Base-by-base conservation (phyloP, 345 rosid species). In the Dimocarpus longan region DNA sequence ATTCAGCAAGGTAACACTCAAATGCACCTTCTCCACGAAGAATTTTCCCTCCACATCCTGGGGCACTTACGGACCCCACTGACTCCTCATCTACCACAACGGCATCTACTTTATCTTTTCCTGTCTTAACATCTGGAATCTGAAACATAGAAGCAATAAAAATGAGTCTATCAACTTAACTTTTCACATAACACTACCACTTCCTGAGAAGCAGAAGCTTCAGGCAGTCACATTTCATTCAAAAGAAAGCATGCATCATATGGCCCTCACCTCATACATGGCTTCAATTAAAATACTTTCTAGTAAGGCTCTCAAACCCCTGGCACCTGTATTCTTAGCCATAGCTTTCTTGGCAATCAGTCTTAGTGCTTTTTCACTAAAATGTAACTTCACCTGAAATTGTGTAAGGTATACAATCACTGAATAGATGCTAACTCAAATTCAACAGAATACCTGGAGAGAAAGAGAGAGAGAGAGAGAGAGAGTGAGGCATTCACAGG, bases 281-380 rank as follows among this genome's bases (percentile, higher is more conserved):
- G 99, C 86, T 88, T 95, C 99, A 26, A 91, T 93, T 42, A 95
- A 88, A 84, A 89, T 90, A 90, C 86, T 90, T 89, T 95, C 99
- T 63, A 95, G 86, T 79, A 95, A 79, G 85, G 98, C 90, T 85
- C 97, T 86, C 66, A 93, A 89, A 37, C 99, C 98, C 88, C 99
- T 89, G 4, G 99, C 99, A 77, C 99, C 98, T 0, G 99, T 95
- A 60, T 93, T 93, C 85, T 93, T 95, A 67, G 85, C 93, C 94
- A 90, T 92, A 10, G 99, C 97, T 80, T 86, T 93, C 85, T 86
- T 86, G 26, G 98, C 92, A 79, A 93, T 92, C 24, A 90, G 70
- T 89, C 86, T 87, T 19, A 95, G 87, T 8, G 99, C 99, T 79
- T 85, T 89, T 69, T 91, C 93, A 6, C 95, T 92, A 83, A 89